A percentile compares a stretch with the other conserved stretches of the same genome.
Conservation (phyloP, 352 stramenopile genomes). For the Aphanomyces euteiches region DNA sequence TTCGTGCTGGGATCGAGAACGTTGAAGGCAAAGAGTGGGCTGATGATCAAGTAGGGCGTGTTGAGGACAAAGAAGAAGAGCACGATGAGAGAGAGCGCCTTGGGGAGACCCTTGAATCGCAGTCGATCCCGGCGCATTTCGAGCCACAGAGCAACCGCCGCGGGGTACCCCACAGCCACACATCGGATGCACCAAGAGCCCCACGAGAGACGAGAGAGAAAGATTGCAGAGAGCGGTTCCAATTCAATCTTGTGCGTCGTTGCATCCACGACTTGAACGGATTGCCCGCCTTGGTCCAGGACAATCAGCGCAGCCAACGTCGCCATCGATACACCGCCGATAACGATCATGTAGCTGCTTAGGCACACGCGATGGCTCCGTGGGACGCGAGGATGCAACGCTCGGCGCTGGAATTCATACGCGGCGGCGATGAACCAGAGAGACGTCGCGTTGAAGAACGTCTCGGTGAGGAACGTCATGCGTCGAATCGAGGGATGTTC, state of each 20-base stretch:
- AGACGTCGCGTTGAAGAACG: constrained; percentile 7
- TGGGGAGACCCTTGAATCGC: background rate
- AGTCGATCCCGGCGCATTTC: background rate
- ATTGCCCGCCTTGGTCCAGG: background rate
- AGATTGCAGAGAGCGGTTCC: background rate
- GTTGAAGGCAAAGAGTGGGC: constrained; percentile 5
- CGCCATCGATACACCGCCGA: background rate
- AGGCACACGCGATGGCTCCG: constrained; percentile 6
- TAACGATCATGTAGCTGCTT: background rate
- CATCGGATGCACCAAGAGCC: background rate
- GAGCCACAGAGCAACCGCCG: constrained; percentile 1
- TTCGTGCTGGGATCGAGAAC: background rate
- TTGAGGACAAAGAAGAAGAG: constrained; percentile 23
- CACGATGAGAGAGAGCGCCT: constrained; percentile 9
- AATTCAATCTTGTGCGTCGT: background rate
- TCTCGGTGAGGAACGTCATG: constrained; percentile 23
- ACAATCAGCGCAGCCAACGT: background rate
- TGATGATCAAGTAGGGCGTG: constrained; percentile 24
- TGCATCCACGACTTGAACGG: background rate
- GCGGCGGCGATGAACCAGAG: constrained; percentile 23
- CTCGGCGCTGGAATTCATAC: constrained; percentile 25
- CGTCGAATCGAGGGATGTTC: background rate
- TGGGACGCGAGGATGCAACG: constrained; percentile 2
- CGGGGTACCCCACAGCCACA: background rate
- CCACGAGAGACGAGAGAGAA: background rate